Evolutionary conservation across 2,329 filamentous ascomycete genomes (phyloP).

Genomic region (Aspergillus carbonarius): DNA sequence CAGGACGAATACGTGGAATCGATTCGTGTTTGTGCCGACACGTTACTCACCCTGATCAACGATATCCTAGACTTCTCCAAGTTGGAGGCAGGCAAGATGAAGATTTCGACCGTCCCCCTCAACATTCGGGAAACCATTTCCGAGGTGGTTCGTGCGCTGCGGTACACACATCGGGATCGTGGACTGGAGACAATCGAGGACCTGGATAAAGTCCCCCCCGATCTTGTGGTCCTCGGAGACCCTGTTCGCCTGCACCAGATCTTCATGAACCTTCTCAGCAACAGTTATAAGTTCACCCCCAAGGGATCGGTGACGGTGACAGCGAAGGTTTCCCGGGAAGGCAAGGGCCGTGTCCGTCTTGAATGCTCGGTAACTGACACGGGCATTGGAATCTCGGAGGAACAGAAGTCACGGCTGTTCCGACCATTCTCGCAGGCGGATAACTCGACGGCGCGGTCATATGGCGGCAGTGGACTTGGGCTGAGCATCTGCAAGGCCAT

Average conservation of each 20-base stretch:
- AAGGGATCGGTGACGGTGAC: conserved; percentile 81
- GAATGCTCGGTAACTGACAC: conserved; percentile 88
- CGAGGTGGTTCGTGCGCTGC: conserved; percentile 63
- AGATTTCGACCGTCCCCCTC: conserved; percentile 80
- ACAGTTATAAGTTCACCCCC: conserved; percentile 92
- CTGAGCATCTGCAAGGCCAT: conserved; percentile 93
- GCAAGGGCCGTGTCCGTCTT: conserved; percentile 67
- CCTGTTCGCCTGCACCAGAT: conserved; percentile 82
- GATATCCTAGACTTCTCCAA: conserved; percentile 91
- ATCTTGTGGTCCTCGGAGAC: conserved; percentile 75
- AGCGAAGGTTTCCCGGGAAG: conserved; percentile 70
- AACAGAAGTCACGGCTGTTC: conserved; percentile 79
- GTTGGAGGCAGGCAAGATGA: conserved; percentile 81
- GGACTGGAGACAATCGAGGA: conserved; percentile 63
- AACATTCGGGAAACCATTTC: conserved; percentile 68
- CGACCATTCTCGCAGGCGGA: conserved; percentile 92
- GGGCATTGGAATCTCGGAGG: conserved; percentile 81
- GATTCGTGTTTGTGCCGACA: conserved; percentile 67
- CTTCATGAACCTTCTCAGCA: conserved; percentile 76
- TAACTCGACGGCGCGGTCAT: conserved; percentile 83
- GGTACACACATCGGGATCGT: conserved; percentile 62
- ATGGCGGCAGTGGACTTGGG: conserved; percentile 86
- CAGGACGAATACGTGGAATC: conserved; percentile 64
- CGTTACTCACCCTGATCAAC: conserved; percentile 82
- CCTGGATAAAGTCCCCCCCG: conserved; percentile 58